Percentiles rank a stretch among this genome's conserved stretches.
Conservation (phyloP, 169 alveolate genomes). For the Pseudocohnilembus persalinus region DNA sequence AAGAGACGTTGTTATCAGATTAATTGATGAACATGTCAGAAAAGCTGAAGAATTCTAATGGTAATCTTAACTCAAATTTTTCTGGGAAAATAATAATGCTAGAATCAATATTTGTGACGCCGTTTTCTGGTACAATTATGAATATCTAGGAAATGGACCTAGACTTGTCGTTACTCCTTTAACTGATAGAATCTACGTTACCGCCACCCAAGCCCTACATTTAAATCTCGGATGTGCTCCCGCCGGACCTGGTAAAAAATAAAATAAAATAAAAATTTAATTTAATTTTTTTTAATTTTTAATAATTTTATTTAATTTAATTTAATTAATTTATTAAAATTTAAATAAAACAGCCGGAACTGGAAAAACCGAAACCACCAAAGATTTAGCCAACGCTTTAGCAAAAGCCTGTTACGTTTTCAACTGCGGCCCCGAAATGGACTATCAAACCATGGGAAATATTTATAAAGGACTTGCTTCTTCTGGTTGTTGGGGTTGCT, state of each 20-base stretch:
- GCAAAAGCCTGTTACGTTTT: constrained; percentile 96
- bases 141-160: constrained; percentile 96
- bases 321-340: too few species aligned
- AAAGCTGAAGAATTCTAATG: constrained; percentile 94
- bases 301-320: too few species aligned
- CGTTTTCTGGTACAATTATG: constrained; percentile 92
- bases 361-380: constrained; percentile 96
- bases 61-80: constrained; percentile 95
- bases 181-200: constrained; percentile 96
- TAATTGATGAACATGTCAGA: constrained; percentile 84
- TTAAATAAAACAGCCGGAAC: too few species aligned
- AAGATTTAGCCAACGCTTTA: constrained; percentile 95
- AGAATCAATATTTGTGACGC: constrained; percentile 93
- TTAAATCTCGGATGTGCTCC: constrained; percentile 98
- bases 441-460: constrained; percentile 95
- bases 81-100: constrained; percentile 90
- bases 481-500: constrained; percentile 98
- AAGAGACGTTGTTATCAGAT: constrained; percentile 93
- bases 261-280: too few species aligned
- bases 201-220: constrained; percentile 97
- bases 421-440: constrained; percentile 96
- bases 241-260: constrained; percentile 99
- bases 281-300: too few species aligned
- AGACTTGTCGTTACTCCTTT: constrained; percentile 96
- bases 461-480: constrained; percentile 96